Evolutionary conservation across 2,329 filamentous ascomycete species (phyloP).

Genomic region (Stachybotrys echinatus): DNA sequence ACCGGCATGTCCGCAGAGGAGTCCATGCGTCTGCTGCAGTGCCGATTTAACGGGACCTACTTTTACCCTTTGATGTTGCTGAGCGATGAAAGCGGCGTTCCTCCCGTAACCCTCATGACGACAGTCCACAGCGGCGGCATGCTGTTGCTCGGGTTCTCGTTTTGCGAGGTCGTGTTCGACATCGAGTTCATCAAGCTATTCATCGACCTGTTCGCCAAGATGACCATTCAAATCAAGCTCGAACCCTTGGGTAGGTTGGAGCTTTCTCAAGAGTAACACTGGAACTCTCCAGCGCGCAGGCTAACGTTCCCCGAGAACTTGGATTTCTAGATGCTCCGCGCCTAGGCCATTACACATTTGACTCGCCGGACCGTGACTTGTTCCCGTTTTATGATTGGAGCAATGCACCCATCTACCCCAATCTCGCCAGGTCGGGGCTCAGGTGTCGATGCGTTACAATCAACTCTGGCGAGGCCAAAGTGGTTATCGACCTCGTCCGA

Average conservation of each 20-base stretch:
- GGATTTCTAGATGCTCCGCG: too few species aligned
- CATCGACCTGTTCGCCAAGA: constrained; percentile 8
- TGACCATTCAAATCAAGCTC: neutral
- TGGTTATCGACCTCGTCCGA: too few species aligned
- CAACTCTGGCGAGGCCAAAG: neutral
- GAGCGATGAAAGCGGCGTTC: neutral
- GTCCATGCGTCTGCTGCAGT: too few species aligned
- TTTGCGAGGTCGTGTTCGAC: constrained; percentile 13
- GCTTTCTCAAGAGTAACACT: neutral
- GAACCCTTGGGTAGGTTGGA: constrained; percentile 5
- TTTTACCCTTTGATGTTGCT: neutral
- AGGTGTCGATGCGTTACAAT: constrained; percentile 4
- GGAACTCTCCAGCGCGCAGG: neutral
- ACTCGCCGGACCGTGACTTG: constrained; percentile 1
- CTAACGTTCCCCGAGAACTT: too few species aligned
- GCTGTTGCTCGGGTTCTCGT: constrained; percentile 9
- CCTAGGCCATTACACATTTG: too few species aligned
- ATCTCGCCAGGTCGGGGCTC: constrained; percentile 2
- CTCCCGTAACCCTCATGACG: neutral
- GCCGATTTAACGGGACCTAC: too few species aligned
- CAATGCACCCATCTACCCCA: neutral
- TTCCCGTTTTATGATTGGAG: constrained; percentile 12
- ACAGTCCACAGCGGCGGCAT: too few species aligned
- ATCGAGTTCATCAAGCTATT: constrained; percentile 12
- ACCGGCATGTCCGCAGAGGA: too few species aligned